Percentiles rank a stretch among this genome's conserved stretches.
Evolutionary conservation across 345 rosid genomes (phyloP).

Genomic region (Boechera divaricarpa): DNA sequence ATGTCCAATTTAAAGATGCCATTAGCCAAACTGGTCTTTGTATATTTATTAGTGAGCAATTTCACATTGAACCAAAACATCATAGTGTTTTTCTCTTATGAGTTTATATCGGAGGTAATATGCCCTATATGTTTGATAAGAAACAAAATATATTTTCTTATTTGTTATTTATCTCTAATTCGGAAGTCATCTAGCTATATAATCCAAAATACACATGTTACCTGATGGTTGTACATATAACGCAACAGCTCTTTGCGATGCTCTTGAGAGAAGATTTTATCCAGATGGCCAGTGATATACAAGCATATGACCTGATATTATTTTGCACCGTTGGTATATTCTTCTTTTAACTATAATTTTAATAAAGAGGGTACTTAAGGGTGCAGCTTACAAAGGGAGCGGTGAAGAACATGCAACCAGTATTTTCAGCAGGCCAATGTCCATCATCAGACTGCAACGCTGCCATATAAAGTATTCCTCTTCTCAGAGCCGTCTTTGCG

Average conservation of each 20-base stretch:
- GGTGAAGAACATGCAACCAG: constrained; percentile 58
- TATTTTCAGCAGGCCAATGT: constrained; percentile 48
- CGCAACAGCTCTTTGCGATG: constrained; percentile 33
- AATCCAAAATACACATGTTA: neutral
- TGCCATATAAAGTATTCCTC: constrained; percentile 39
- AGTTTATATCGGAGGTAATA: too few species aligned
- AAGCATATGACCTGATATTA: constrained; percentile 30
- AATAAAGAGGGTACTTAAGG: neutral
- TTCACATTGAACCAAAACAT: too few species aligned
- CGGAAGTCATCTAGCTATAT: too few species aligned
- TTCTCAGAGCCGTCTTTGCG: constrained; percentile 30
- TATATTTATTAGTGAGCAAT: too few species aligned
- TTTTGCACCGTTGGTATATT: neutral
- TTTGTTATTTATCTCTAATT: too few species aligned
- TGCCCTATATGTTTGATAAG: too few species aligned
- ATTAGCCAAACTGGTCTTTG: too few species aligned
- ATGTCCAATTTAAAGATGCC: too few species aligned
- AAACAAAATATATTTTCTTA: too few species aligned
- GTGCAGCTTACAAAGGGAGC: constrained; percentile 51
- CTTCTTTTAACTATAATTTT: neutral
- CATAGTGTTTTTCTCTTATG: too few species aligned
- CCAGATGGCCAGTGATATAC: constrained; percentile 34
- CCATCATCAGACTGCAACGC: constrained; percentile 46
- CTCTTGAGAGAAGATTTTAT: constrained; percentile 13
- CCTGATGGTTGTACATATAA: constrained; percentile 38